phyloP scores from a whole-genome alignment of 345 rosid species.

The Garcia nutans region DNA sequence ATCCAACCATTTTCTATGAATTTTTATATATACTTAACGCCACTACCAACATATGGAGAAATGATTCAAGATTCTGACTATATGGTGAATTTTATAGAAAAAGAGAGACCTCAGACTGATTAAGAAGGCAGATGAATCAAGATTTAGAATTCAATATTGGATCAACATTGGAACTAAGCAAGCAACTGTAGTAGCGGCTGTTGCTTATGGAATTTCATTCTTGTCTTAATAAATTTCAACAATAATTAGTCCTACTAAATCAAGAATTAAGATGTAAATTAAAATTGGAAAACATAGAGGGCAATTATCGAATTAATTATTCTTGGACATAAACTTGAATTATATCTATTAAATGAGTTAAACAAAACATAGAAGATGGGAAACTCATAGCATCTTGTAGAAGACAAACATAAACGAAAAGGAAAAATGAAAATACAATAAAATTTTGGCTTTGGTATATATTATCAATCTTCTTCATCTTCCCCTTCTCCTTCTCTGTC shows the following conservation, averaged over 20 bases:
- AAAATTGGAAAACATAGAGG: too few relatives aligned
- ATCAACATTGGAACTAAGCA: too few relatives aligned
- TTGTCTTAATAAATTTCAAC: not conserved
- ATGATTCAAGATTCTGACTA: not conserved
- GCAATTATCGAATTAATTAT: too few relatives aligned
- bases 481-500: too few relatives aligned
- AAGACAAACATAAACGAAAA: not conserved
- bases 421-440: not conserved
- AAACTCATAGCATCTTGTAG: too few relatives aligned
- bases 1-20: slow-evolving; percentile 14
- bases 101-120: slow-evolving; percentile 41
- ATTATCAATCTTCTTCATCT: slow-evolving; percentile 28
- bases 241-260: not conserved
- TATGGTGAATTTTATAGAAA: slow-evolving; percentile 38
- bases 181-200: slow-evolving; percentile 50
- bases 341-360: too few relatives aligned
- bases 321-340: too few relatives aligned
- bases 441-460: too few relatives aligned
- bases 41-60: not conserved
- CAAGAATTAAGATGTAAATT: too few relatives aligned
- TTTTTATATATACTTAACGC: not conserved
- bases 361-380: too few relatives aligned
- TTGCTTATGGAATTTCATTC: slow-evolving; percentile 37
- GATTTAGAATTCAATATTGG: slow-evolving; percentile 18
- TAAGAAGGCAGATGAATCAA: slow-evolving; percentile 37